Conservation (phyloP, 306 rosid genomes). For the Lupinus albus region DNA sequence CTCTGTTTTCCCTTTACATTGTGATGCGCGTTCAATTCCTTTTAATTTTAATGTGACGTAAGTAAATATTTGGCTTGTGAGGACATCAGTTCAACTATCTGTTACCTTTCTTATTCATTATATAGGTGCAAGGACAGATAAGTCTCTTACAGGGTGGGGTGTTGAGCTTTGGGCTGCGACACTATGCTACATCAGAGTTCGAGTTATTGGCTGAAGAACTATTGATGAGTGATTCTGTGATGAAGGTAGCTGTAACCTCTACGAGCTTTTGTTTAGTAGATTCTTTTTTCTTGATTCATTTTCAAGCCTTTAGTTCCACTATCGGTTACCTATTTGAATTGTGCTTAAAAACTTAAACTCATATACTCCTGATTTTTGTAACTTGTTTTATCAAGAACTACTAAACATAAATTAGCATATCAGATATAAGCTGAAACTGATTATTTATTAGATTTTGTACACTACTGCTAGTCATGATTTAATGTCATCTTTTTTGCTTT, state of each 20-base stretch:
- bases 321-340: constrained; percentile 23
- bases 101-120: constrained; percentile 31
- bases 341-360: constrained; percentile 14
- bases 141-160: constrained; percentile 82
- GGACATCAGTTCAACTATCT: constrained; percentile 18
- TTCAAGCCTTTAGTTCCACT: constrained; percentile 19
- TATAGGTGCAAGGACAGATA: constrained; percentile 97
- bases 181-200: constrained; percentile 89
- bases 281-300: constrained; percentile 25
- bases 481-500: constrained; percentile 2
- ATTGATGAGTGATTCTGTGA: constrained; percentile 90
- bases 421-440: not conserved
- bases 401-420: not conserved
- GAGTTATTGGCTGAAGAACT: constrained; percentile 97
- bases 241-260: constrained; percentile 63
- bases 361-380: not conserved
- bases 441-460: not conserved
- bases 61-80: constrained; percentile 2
- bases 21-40: constrained; percentile 21
- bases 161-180: constrained; percentile 91
- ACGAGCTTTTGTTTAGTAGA: constrained; percentile 13
- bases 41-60: constrained; percentile 11
- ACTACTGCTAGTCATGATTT: not conserved
- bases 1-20: not conserved
- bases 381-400: not conserved